Conservation (phyloP, 2,329 filamentous ascomycete species). For the Talaromyces sp. region DNA sequence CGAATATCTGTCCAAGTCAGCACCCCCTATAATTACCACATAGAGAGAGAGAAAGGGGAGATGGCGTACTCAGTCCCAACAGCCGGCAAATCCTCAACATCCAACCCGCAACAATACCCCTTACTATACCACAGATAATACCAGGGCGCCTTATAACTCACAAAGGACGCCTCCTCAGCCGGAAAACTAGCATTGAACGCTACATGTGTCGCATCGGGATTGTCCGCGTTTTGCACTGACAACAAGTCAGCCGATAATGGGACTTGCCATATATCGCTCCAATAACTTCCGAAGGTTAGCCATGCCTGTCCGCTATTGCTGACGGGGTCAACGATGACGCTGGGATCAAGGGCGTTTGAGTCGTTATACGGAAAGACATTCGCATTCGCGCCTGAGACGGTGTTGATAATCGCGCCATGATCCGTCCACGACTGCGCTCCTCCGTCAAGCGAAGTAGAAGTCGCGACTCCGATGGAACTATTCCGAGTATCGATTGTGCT, state of each 20-base stretch:
- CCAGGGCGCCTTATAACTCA: conserved; percentile 36
- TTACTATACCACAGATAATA: conserved; percentile 44
- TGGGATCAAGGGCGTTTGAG: conserved; percentile 63
- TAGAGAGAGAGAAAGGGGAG: background rate
- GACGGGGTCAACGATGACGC: conserved; percentile 44
- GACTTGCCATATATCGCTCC: conserved; percentile 64
- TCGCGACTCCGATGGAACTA: conserved; percentile 62
- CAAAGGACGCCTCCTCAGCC: conserved; percentile 37
- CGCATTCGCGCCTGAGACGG: conserved; percentile 32
- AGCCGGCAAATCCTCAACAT: conserved; percentile 26
- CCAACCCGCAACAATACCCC: conserved; percentile 40
- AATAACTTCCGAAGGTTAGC: conserved; percentile 68
- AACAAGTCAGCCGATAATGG: conserved; percentile 41
- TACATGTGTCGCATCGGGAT: conserved; percentile 31
- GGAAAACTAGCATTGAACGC: conserved; percentile 23
- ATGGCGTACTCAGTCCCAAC: conserved; percentile 19
- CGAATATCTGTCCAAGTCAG: conserved; percentile 27
- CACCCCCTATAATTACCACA: background rate
- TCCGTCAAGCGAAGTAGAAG: conserved; percentile 39
- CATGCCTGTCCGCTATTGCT: conserved; percentile 38
- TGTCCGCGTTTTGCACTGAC: conserved; percentile 24
- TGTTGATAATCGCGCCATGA: conserved; percentile 35
- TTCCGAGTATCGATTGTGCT: conserved; percentile 60
- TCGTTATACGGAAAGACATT: conserved; percentile 36
- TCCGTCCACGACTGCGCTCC: conserved; percentile 35